Evolutionary conservation across 23 red algal genomes (phyloP).

Genomic region (Pyropia haitanensis): DNA sequence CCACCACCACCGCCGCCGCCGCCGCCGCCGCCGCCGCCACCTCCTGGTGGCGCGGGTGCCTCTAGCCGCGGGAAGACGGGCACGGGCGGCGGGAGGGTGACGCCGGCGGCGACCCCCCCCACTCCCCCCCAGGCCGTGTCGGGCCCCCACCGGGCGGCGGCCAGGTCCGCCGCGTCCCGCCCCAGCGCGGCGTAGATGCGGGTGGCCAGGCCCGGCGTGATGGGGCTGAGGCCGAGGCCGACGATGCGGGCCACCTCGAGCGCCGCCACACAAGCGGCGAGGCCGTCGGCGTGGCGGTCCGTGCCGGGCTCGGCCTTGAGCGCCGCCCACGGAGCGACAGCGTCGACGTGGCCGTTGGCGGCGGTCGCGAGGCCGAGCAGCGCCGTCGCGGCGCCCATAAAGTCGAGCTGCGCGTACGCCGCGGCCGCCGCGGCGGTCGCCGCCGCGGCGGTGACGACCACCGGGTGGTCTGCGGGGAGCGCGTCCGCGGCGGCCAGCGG

Average conservation of each 20-base stretch:
- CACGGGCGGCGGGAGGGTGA: conserved; percentile 38
- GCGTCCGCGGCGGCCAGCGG: conserved; percentile 44
- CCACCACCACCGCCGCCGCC: not conserved
- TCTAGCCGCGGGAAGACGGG: conserved; percentile 82
- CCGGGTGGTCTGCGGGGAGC: conserved; percentile 6
- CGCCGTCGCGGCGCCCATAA: conserved; percentile 54
- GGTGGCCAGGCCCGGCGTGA: conserved; percentile 49
- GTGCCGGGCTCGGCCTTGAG: conserved; percentile 49
- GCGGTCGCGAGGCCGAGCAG: conserved; percentile 46
- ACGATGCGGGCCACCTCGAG: conserved; percentile 76
- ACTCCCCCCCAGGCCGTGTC: conserved; percentile 57
- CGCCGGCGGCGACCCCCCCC: conserved; percentile 17
- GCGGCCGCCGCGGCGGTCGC: conserved; percentile 19
- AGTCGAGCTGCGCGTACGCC: conserved; percentile 49
- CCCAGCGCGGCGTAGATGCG: conserved; percentile 69
- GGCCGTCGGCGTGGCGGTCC: conserved; percentile 20
- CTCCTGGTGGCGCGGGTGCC: not conserved
- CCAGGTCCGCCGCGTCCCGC: conserved; percentile 10
- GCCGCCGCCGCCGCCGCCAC: not conserved
- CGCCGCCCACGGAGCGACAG: conserved; percentile 76
- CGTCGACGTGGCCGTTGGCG: conserved; percentile 83
- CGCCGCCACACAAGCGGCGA: conserved; percentile 23
- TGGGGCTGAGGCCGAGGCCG: conserved; percentile 58
- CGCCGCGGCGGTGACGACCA: conserved; percentile 24
- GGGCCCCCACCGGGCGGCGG: conserved; percentile 19